Base-by-base conservation (phyloP, 352 stramenopile species). In the Phytopythium chamaehyphon region DNA sequence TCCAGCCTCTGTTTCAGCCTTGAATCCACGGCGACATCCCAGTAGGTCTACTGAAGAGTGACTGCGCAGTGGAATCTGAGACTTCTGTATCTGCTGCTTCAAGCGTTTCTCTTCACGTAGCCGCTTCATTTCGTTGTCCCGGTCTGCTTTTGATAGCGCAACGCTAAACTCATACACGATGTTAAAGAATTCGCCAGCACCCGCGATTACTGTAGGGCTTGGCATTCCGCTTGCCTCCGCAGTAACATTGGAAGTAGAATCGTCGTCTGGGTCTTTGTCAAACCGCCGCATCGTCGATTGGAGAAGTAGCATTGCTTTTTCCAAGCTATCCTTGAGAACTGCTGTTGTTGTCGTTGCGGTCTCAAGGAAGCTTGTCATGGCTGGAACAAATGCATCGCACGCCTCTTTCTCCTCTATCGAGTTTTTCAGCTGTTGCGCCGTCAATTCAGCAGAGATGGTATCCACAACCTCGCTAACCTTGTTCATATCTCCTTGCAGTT, bases 111-210 rank as follows among this genome's bases (percentile, higher is more conserved):
- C 80, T 23, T 88, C 77, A 6, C 76, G 74, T 35, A 91, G 64
- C 1, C 80, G 64, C 55, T 84, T 84, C 38, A 87, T 31, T 42
- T 91, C 80, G 31, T 91, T 91, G 54, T 89, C 80, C 2, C 80
- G 80, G 31, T 89, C 80, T 0, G 76, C 76, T 62, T 89, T 91
- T 40, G 54, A 83, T 2, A 91, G 57, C 12, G 76, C 74, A n/a
- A 86, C 71, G n/a, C 71, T 88, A 42, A 91, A 91, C 37, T 91
- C 80, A 53, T 91, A 87, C 42, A 91, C 76, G 1, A 62, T 79
- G 33, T 50, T 73, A 53, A 91, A 88, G 55, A 91, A 89, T 49
- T 84, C 76, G 0, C 70, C 62, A 5, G 78, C 77, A 3, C 73
- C 64, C 8, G 68, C 42, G 40, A 79, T 66, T 10, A 63, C 51